phyloP scores from a whole-genome alignment of 192 early-diverging fungal genomes.

The Helicostylum pulchrum region DNA sequence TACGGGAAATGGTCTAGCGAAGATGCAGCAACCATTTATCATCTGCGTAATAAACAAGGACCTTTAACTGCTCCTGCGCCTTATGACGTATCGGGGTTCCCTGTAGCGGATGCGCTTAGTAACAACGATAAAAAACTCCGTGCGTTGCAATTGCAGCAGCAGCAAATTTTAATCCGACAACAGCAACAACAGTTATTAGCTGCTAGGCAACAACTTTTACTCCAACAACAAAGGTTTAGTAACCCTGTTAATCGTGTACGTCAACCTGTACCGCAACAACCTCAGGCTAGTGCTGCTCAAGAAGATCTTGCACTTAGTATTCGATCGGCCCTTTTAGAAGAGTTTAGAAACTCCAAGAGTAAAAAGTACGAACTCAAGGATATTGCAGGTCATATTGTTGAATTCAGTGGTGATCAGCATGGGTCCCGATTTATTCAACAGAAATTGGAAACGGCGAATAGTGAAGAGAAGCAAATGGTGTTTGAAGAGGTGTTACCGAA shows the following conservation, averaged over 20 bases:
- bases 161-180: slow-evolving; percentile 46
- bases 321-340: not conserved
- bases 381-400: slow-evolving; percentile 89
- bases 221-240: slow-evolving; percentile 31
- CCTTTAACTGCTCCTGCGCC: no score
- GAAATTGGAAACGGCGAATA: slow-evolving; percentile 90
- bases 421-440: slow-evolving; percentile 98
- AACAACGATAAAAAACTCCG: slow-evolving; percentile 47
- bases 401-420: slow-evolving; percentile 98
- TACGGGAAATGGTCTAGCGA: not conserved
- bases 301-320: not conserved
- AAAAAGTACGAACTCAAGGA: slow-evolving; percentile 55
- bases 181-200: slow-evolving; percentile 36
- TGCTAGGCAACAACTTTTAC: slow-evolving; percentile 4
- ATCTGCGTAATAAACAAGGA: not conserved
- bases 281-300: slow-evolving; percentile 1
- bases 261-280: not conserved
- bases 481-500: slow-evolving; percentile 93
- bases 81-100: no score
- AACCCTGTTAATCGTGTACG: not conserved
- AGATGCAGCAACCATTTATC: slow-evolving; percentile 25
- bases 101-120: not conserved
- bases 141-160: slow-evolving; percentile 39
- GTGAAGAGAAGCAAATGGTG: slow-evolving; percentile 93
- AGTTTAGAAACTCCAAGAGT: slow-evolving; percentile 16